Percentiles rank a stretch among this genome's conserved stretches.
These are phyloP conservation scores for Cystobasidiaceae sp. DNA, from an alignment of 1,284 basidiomycete species.

Conservation along the genomic window DNA sequence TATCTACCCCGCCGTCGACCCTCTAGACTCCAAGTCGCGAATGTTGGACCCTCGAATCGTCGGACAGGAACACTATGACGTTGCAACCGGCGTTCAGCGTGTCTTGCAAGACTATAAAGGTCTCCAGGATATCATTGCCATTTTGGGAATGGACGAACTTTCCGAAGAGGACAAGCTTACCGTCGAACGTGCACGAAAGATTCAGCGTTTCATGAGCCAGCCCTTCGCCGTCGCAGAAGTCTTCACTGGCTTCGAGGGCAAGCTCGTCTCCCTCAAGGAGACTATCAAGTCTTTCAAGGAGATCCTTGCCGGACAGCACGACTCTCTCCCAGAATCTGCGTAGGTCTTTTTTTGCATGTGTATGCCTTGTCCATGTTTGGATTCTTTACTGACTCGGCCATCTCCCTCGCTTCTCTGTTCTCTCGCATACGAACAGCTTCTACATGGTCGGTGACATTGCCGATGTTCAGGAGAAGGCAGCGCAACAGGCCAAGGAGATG, in stretches of 20 bases:
- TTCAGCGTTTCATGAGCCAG: conserved; percentile 63
- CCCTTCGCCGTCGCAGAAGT: conserved; percentile 98
- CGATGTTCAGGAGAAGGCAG: conserved; percentile 93
- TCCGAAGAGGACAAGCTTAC: conserved; percentile 91
- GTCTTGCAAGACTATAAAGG: conserved; percentile 99
- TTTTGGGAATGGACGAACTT: conserved; percentile 99
- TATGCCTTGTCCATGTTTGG: not conserved
- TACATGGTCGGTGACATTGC: conserved; percentile 67
- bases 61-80: conserved; percentile 84
- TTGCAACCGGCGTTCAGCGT: conserved; percentile 93
- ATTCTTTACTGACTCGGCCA: not conserved
- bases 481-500: conserved; percentile 81
- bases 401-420: conserved; percentile 52
- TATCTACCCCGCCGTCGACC: conserved; percentile 99
- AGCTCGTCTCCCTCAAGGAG: conserved; percentile 43
- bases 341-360: conserved; percentile 49
- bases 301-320: conserved; percentile 84
- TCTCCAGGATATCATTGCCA: conserved; percentile 84
- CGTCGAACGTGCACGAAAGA: conserved; percentile 56
- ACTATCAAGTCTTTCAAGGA: conserved; percentile 77
- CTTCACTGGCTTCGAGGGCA: conserved; percentile 89
- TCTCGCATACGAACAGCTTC: conserved; percentile 45
- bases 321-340: conserved; percentile 83
- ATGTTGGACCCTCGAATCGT: conserved; percentile 99
- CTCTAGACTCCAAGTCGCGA: conserved; percentile 97